Evolutionary conservation across 2,329 filamentous ascomycete genomes (phyloP).

Genomic region (Clarireedia sp.): DNA sequence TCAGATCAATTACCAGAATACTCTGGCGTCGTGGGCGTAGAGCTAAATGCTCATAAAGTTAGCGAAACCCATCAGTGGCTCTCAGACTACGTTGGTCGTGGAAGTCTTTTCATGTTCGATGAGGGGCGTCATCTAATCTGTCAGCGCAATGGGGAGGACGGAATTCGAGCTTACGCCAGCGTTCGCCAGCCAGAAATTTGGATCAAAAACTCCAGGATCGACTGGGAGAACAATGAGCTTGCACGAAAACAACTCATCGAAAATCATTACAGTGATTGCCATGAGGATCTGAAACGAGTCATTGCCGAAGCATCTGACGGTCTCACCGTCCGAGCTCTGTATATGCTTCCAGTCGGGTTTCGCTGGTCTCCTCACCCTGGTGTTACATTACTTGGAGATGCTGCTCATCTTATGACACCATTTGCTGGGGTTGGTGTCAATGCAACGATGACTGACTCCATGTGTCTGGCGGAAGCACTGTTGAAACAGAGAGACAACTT

Average conservation of each 20-base stretch:
- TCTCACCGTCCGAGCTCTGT: slow-evolving; percentile 16
- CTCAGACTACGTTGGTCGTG: slow-evolving; percentile 31
- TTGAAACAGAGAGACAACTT: slow-evolving; percentile 14
- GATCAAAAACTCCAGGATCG: slow-evolving; percentile 20
- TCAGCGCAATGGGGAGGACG: slow-evolving; percentile 36
- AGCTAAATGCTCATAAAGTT: slow-evolving; percentile 27
- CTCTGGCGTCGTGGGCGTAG: slow-evolving; percentile 28
- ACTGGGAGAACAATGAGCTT: slow-evolving; percentile 13
- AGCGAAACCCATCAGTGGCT: slow-evolving; percentile 32
- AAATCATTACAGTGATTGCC: slow-evolving; percentile 16
- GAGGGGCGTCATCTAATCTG: slow-evolving; percentile 28
- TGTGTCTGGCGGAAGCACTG: slow-evolving; percentile 34
- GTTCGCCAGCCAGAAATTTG: slow-evolving; percentile 20
- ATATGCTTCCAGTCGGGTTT: slow-evolving; percentile 30
- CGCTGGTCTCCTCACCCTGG: slow-evolving; percentile 29
- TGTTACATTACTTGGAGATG: slow-evolving; percentile 41
- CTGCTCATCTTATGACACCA: slow-evolving; percentile 41
- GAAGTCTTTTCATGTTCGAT: slow-evolving; percentile 29
- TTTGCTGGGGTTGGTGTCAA: slow-evolving; percentile 44
- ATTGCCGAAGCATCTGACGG: slow-evolving; percentile 14
- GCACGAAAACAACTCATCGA: slow-evolving; percentile 13
- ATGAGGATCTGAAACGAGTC: slow-evolving; percentile 16
- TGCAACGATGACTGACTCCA: slow-evolving; percentile 37
- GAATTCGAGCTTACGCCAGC: slow-evolving; percentile 27
- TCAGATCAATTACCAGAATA: slow-evolving; percentile 31